These are phyloP conservation scores for Emergomyces pasteurianus DNA, from an alignment of 2,329 filamentous ascomycete species.

Conservation along the genomic window DNA sequence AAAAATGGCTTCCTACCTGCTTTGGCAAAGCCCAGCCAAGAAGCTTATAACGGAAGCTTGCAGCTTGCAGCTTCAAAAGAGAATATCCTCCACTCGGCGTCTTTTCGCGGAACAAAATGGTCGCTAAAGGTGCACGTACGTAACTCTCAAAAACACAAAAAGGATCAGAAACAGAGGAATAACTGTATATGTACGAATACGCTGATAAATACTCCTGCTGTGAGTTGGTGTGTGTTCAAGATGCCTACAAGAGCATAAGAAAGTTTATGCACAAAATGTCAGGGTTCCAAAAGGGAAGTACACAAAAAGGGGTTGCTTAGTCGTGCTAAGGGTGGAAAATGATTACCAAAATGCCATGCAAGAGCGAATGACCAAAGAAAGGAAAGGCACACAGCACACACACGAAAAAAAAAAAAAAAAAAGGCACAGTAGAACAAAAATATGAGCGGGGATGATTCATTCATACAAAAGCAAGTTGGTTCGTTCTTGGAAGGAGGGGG, in stretches of 20 bases:
- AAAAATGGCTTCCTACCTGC: neutral
- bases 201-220: neutral
- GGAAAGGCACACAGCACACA: neutral
- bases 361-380: neutral
- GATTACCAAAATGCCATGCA: neutral
- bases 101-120: neutral
- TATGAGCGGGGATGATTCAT: neutral
- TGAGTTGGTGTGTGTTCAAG: neutral
- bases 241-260: neutral
- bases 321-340: neutral
- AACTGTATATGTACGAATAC: neutral
- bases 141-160: constrained; percentile 3
- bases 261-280: neutral
- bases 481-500: neutral
- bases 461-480: neutral
- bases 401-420: neutral
- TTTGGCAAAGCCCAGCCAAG: neutral
- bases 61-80: neutral
- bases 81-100: too few relatives aligned
- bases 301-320: neutral
- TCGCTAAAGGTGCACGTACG: neutral
- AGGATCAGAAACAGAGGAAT: constrained; percentile 3
- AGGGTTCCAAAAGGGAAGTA: neutral
- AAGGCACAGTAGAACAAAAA: too few relatives aligned
- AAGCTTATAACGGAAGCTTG: neutral